Percentiles rank a stretch among this genome's conserved stretches.
Evolutionary conservation across 129 eudicot species (phyloP).

Genomic region (Artemisia annua): DNA sequence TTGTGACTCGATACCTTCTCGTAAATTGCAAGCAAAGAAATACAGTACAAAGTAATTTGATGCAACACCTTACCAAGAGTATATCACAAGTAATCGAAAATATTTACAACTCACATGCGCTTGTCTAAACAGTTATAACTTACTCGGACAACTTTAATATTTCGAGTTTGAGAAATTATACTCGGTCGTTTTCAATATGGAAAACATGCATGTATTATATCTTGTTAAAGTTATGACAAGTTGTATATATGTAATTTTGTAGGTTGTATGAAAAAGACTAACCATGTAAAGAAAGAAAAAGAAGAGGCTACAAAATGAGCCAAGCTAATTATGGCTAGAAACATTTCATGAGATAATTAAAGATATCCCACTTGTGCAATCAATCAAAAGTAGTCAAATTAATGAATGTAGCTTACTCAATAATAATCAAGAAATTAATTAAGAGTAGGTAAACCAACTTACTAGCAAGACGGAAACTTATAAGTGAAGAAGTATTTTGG

Average conservation of each 20-base stretch:
- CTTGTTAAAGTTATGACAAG: neutral
- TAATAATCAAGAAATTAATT: slow-evolving; percentile 24
- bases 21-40: slow-evolving; percentile 33
- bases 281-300: slow-evolving; percentile 15
- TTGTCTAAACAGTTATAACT: neutral
- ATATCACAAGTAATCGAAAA: slow-evolving; percentile 16
- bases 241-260: slow-evolving; percentile 1
- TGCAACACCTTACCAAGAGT: slow-evolving; percentile 26
- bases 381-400: slow-evolving; percentile 14
- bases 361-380: slow-evolving; percentile 36
- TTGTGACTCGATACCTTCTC: slow-evolving; percentile 33
- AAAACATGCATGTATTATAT: neutral
- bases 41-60: slow-evolving; percentile 14
- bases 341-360: slow-evolving; percentile 19
- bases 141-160: neutral
- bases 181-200: neutral
- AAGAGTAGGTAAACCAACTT: slow-evolving; percentile 40
- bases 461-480: slow-evolving; percentile 1
- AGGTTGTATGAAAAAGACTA: slow-evolving; percentile 9
- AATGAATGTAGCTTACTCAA: slow-evolving; percentile 23
- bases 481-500: neutral
- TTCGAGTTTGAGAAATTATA: neutral
- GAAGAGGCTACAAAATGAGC: slow-evolving; percentile 8
- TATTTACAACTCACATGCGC: neutral
- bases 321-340: slow-evolving; percentile 9